Percentiles rank a stretch among this genome's conserved stretches.
Evolutionary conservation across 257 asterid genomes (phyloP).

Genomic region (Leptodermis oblonga): DNA sequence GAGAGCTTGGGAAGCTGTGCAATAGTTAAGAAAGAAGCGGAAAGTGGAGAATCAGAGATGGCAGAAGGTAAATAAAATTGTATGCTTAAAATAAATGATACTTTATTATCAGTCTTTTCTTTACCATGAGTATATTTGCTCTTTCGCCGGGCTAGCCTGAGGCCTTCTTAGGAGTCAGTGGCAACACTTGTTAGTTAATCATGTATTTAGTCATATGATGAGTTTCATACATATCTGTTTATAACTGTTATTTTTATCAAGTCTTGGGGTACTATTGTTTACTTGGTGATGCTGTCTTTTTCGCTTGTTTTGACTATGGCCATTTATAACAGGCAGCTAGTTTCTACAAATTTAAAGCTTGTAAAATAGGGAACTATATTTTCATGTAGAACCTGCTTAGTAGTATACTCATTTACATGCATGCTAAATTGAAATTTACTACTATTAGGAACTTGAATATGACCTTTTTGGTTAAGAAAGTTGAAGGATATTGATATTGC

Average conservation of each 20-base stretch:
- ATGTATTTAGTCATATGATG: background rate
- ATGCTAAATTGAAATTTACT: background rate
- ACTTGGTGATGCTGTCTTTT: background rate
- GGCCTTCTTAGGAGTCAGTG: background rate
- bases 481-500: background rate
- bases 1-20: conserved; percentile 36
- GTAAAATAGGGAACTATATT: background rate
- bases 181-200: background rate
- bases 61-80: conserved; percentile 53
- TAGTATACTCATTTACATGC: no score
- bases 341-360: background rate
- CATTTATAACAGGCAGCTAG: background rate
- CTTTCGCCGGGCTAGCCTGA: background rate
- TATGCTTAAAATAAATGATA: conserved; percentile 1
- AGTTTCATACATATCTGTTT: background rate
- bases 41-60: conserved; percentile 56
- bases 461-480: background rate
- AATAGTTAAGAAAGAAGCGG: conserved; percentile 40
- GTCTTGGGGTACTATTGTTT: background rate
- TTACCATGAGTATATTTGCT: background rate
- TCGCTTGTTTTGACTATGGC: background rate
- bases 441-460: background rate
- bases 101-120: background rate
- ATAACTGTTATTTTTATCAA: background rate
- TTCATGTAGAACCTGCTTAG: background rate